Evolutionary conservation across 2,329 filamentous ascomycete species (phyloP).

Genomic region (Epichloe brachyelytri): DNA sequence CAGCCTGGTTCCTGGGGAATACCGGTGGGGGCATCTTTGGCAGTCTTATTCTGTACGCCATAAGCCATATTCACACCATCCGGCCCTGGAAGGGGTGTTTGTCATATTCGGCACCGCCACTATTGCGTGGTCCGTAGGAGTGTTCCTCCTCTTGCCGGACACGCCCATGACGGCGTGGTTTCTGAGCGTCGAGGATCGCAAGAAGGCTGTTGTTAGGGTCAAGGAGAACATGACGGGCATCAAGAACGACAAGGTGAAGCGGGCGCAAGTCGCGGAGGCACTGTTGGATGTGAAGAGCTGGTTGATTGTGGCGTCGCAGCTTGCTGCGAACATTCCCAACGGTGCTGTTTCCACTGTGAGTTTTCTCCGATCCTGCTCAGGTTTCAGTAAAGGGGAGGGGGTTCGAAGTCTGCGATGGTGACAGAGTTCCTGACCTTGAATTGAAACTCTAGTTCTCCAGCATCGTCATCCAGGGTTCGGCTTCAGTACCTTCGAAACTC

Average conservation of each 20-base stretch:
- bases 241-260: constrained; percentile 16
- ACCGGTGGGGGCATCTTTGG: constrained; percentile 17
- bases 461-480: constrained; percentile 15
- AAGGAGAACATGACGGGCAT: constrained; percentile 22
- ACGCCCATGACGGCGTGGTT: constrained; percentile 15
- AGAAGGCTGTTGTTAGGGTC: constrained; percentile 18
- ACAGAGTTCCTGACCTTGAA: background rate
- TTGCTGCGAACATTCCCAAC: constrained; percentile 17
- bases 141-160: constrained; percentile 13
- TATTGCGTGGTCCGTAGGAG: constrained; percentile 10
- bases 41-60: constrained; percentile 17
- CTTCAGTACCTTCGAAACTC: constrained; percentile 11
- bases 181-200: constrained; percentile 14
- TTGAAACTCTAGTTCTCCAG: constrained; percentile 11
- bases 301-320: constrained; percentile 14
- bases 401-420: background rate
- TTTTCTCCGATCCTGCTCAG: background rate
- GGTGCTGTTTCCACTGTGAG: constrained; percentile 16
- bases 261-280: constrained; percentile 13
- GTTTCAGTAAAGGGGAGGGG: too few relatives aligned
- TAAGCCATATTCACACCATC: constrained; percentile 15
- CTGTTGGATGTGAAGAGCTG: constrained; percentile 15
- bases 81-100: constrained; percentile 16
- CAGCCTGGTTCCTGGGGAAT: constrained; percentile 22
- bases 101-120: constrained; percentile 14